Conservation (phyloP, 228 moss, liverwort and hornwort species). For the Sphagnum fallax region DNA sequence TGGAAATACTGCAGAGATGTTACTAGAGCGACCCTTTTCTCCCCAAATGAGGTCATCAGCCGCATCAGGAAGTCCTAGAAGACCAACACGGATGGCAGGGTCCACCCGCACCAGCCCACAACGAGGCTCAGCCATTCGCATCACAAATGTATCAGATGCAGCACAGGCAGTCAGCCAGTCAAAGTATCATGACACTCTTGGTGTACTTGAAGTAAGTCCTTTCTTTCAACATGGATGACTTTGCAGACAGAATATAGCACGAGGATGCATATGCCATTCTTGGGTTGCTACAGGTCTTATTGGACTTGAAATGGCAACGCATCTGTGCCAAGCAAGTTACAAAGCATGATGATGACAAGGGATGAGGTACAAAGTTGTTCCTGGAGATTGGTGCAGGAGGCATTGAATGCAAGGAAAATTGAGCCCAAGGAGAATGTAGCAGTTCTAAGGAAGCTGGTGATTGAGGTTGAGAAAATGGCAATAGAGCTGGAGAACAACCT, state of each 20-base stretch:
- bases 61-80: background rate
- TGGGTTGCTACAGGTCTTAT: too few species aligned
- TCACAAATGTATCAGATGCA: conserved; percentile 58
- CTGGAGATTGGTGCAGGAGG: conserved; percentile 34
- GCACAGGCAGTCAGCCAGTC: conserved; percentile 43
- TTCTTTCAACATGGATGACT: too few species aligned
- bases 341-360: too few species aligned
- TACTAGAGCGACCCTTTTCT: background rate
- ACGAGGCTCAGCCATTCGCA: conserved; percentile 26
- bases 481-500: conserved; percentile 60
- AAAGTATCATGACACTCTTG: conserved; percentile 59
- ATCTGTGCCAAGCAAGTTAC: too few species aligned
- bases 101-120: conserved; percentile 7
- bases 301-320: too few species aligned
- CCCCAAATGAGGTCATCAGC: background rate
- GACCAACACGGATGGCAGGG: conserved; percentile 20
- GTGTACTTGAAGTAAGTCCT: conserved; percentile 29
- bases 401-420: conserved; percentile 52
- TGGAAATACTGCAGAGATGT: background rate
- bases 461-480: conserved; percentile 72
- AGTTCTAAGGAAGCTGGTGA: conserved; percentile 44
- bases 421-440: conserved; percentile 79
- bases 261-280: too few species aligned
- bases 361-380: too few species aligned
- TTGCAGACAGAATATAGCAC: too few species aligned